A percentile compares a stretch with the other conserved stretches of the same genome.
Conservation (phyloP, 2,329 filamentous ascomycete species). For the Colletotrichum tofieldiae region DNA sequence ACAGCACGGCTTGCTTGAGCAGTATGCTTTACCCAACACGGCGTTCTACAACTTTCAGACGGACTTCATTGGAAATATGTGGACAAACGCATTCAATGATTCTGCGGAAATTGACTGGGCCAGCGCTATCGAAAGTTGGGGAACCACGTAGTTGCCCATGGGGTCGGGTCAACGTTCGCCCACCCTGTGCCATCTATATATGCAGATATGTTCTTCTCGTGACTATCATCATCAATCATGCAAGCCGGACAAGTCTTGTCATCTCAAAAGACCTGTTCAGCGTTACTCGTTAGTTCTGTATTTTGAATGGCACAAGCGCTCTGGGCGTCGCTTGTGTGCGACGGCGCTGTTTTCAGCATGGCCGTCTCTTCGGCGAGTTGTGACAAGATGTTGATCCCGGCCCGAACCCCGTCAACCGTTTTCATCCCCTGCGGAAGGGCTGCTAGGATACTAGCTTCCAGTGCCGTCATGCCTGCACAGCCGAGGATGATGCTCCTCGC, state of each 20-base stretch:
- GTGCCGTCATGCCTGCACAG: slow-evolving; percentile 32
- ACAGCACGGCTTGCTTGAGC: slow-evolving; percentile 9
- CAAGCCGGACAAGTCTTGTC: neutral
- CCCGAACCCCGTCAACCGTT: slow-evolving; percentile 31
- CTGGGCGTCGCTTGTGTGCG: neutral
- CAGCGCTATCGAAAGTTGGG: slow-evolving; percentile 18
- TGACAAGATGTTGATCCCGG: slow-evolving; percentile 24
- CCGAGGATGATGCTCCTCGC: slow-evolving; percentile 30
- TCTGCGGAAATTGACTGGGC: slow-evolving; percentile 33
- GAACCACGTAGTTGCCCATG: neutral
- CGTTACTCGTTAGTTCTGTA: neutral
- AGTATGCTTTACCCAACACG: slow-evolving; percentile 25
- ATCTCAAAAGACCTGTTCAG: neutral
- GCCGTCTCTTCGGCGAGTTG: neutral
- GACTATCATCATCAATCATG: neutral
- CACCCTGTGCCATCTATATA: neutral
- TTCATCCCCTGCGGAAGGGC: neutral
- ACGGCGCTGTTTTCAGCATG: neutral
- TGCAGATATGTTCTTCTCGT: neutral
- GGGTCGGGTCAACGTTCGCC: neutral
- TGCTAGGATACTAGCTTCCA: slow-evolving; percentile 12
- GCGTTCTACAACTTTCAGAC: slow-evolving; percentile 31
- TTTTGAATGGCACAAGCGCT: neutral
- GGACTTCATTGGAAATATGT: slow-evolving; percentile 33
- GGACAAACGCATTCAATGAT: slow-evolving; percentile 34